A percentile compares a stretch with the other conserved stretches of the same genome.
Conservation (phyloP, 305 asterid species). For the Fraxinus albicans region DNA sequence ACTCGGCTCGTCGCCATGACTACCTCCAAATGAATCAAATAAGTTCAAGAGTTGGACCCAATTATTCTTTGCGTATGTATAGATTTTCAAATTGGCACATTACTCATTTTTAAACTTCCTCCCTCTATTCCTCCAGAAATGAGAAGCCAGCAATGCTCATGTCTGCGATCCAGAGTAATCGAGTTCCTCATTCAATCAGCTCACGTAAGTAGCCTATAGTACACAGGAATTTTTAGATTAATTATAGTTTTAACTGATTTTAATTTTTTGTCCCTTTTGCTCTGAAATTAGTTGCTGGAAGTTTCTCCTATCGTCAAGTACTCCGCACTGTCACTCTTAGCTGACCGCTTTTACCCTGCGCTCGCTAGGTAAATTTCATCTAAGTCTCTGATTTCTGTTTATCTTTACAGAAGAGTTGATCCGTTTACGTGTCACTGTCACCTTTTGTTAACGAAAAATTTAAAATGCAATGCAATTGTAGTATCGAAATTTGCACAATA, state of each 20-base stretch:
- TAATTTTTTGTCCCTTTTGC: not conserved
- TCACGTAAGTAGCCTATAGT: slow-evolving; percentile 29
- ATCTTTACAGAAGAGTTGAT: not conserved
- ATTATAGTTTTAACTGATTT: slow-evolving; percentile 1
- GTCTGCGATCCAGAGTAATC: slow-evolving; percentile 51
- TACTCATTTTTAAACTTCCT: too few species aligned
- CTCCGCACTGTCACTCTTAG: slow-evolving; percentile 68
- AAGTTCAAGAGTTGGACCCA: too few species aligned
- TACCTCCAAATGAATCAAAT: too few species aligned
- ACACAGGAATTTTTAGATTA: not conserved
- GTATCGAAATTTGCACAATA: not conserved
- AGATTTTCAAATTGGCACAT: too few species aligned
- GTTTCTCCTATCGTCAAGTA: slow-evolving; percentile 72
- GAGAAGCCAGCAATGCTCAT: slow-evolving; percentile 40
- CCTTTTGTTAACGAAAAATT: not conserved
- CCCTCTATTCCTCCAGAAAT: slow-evolving; percentile 20
- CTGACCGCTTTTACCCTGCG: slow-evolving; percentile 76
- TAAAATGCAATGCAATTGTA: not conserved
- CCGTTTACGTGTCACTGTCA: not conserved
- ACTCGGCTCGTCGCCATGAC: too few species aligned
- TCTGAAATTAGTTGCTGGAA: slow-evolving; percentile 36
- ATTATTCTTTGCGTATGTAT: too few species aligned
- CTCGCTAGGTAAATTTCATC: slow-evolving; percentile 33
- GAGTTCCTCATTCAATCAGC: slow-evolving; percentile 63
- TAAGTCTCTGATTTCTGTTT: not conserved